Evolutionary conservation across 257 asterid species (phyloP).

Genomic region (Solanum dulcamara): DNA sequence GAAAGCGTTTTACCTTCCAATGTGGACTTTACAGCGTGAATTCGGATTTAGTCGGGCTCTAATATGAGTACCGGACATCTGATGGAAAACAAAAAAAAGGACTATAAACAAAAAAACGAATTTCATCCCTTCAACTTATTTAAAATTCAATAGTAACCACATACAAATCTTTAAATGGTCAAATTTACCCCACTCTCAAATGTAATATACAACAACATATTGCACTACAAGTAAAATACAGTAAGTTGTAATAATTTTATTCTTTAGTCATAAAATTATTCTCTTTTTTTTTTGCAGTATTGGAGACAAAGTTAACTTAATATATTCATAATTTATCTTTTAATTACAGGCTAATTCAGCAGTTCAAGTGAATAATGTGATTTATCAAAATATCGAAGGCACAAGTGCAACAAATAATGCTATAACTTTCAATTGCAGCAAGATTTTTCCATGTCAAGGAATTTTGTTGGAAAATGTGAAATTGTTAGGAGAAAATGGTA

Average conservation of each 20-base stretch:
- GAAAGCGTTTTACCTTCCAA: too few species aligned
- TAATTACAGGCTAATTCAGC: conserved; percentile 24
- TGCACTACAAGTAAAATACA: neutral
- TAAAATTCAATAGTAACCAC: neutral
- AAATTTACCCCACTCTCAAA: neutral
- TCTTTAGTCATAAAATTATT: too few species aligned
- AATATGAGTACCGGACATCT: too few species aligned
- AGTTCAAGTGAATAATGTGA: conserved; percentile 38
- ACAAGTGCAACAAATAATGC: conserved; percentile 50
- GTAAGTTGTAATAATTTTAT: neutral
- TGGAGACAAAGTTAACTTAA: too few species aligned
- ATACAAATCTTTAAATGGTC: neutral
- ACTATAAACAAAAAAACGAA: too few species aligned
- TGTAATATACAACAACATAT: neutral
- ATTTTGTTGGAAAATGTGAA: conserved; percentile 32
- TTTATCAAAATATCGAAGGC: conserved; percentile 48
- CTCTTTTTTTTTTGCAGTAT: too few species aligned
- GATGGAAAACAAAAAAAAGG: too few species aligned
- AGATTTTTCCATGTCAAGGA: conserved; percentile 42
- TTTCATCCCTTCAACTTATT: neutral
- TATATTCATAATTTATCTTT: neutral
- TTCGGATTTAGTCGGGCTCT: too few species aligned
- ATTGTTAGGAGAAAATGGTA: neutral
- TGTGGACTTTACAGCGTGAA: too few species aligned
- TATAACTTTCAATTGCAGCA: conserved; percentile 43